Base-by-base conservation (phyloP, 306 rosid species). In the Dicorynia guianensis region DNA sequence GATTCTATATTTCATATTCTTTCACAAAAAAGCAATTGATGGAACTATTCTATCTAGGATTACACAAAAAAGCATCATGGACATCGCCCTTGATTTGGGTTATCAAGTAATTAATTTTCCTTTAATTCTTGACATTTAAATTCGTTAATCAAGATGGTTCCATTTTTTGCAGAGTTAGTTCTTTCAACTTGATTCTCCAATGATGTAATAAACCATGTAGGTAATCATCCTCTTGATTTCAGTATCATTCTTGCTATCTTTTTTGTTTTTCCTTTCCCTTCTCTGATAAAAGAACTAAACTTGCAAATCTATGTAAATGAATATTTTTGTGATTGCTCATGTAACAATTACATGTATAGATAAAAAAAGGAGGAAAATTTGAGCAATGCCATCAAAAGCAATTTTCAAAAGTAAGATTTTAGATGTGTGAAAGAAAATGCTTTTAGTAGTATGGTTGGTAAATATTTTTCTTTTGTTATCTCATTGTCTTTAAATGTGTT, bases 31-130 rank as follows among this genome's bases (percentile, higher is more conserved):
- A 11, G 30, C 40, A 60, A 42, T 11, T 46, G 81, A 74, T 54
- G 92, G 90, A 73, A 48, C 89, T 68, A 80, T 90, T 71, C 79
- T 87, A 38, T 89, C 96, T 9, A 90, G 96, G 17, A 68, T 90
- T 81, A 90, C 92, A 44, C 76, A 92, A 17, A 86, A 84, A 63
- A 80, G 89, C 77, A 71, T 90, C 70, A 85, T 84, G 55, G 87
- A 78, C 0, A 78, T 86, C 62, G 96, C 89, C 76, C 64, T 5
- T 73, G 85, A 79, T 64, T 67, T 80, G 68, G 88, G 89, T 48
- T 84, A 86, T 80, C 72, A 86, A 90, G 92, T 90, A 34, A 67
- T 76, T 59, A 11, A 30, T 11, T 56, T 71, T 11, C 61, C 56
- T 49, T 57, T 67, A 3, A 15, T 10, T 46, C 11, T 12, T 0